Evolutionary conservation across 1,139 yeast genomes (phyloP), one percentile per base, ranked within the genome.

Genomic region (Sugiyamaella xylanicola): DNA sequence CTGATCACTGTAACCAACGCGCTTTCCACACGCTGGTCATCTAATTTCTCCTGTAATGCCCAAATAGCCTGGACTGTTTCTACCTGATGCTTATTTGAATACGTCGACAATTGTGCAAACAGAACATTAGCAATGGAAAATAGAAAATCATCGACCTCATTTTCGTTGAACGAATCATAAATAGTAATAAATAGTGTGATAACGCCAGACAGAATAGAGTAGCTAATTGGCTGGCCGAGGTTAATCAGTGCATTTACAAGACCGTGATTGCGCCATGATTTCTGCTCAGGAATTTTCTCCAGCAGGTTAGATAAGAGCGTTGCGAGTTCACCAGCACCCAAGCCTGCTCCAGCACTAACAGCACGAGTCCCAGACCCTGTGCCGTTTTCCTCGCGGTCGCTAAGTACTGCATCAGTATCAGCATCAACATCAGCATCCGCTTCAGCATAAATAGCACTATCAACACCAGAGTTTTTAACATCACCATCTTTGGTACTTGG

Each of bases 61-160:
- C 77, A 74, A 1, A 75, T 55, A n/a, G 70, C 70, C 51, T 77
- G 79, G 1, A 84, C 87, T 0, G 84, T 74, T 63, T 86, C 92
- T 0, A 85, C 86, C 63, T 85, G 90, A 56, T 75, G 76, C 45
- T 72, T 74, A 2, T 84, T 83, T 19, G 77, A 73, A n/a, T 40
- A 48, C 7, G 45, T 25, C 1, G 56, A 19, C 8, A 61, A 52
- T 37, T 54, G 48, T 7, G 20, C 32, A 56, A 63, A 64, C 32
- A 61, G 17, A 15, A 48, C 43, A 35, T 39, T 40, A 20, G 57
- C 47, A 19, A 55, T 40, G 7, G 50, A 37, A 35, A 49, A 52
- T 9, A 65, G 56, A 50, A 65, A 65, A 21, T 50, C 46, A 45
- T 65, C 66, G 4, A 59, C 54, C 48, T 68, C 69, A 5, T 56